Evolutionary conservation across 2,329 filamentous ascomycete genomes (phyloP).

Genomic region (Alternaria angustiovoidea): DNA sequence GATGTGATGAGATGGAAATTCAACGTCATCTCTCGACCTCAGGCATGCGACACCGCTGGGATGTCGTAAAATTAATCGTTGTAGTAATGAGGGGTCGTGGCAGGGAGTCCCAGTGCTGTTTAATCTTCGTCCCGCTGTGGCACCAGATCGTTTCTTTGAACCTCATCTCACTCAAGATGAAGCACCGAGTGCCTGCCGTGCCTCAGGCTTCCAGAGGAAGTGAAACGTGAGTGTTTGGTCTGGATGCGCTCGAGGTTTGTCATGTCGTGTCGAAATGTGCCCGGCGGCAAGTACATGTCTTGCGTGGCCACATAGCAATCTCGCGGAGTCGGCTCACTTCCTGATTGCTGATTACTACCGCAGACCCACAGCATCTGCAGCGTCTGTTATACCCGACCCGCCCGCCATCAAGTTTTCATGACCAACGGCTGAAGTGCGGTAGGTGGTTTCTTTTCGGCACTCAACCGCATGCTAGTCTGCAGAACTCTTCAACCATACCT

Average conservation of each 20-base stretch:
- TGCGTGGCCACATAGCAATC: constrained; percentile 15
- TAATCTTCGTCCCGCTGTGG: constrained; percentile 30
- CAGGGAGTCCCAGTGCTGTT: constrained; percentile 21
- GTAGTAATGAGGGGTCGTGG: constrained; percentile 22
- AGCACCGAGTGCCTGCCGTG: constrained; percentile 24
- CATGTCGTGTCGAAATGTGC: constrained; percentile 2
- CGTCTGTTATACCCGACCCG: background rate
- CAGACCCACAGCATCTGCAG: constrained; percentile 7
- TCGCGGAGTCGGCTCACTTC: constrained; percentile 6
- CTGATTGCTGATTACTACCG: constrained; percentile 4
- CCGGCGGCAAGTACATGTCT: constrained; percentile 6
- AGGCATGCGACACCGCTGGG: constrained; percentile 11
- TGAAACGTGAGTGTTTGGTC: constrained; percentile 12
- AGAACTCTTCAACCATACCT: background rate
- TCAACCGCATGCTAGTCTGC: constrained; percentile 7
- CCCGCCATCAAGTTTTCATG: background rate
- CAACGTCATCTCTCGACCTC: constrained; percentile 32
- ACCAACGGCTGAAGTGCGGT: constrained; percentile 3
- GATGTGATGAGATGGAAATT: constrained; percentile 13
- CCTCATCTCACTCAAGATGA: constrained; percentile 34
- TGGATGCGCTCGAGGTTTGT: constrained; percentile 6
- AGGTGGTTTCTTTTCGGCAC: constrained; percentile 1
- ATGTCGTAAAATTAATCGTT: constrained; percentile 9
- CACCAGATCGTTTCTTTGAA: constrained; percentile 25
- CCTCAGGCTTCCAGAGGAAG: constrained; percentile 19